Percentiles rank a stretch among this genome's conserved stretches.
Conservation (phyloP, 192 early-diverging fungal species). For the Rhizoclosmatium sp. region DNA sequence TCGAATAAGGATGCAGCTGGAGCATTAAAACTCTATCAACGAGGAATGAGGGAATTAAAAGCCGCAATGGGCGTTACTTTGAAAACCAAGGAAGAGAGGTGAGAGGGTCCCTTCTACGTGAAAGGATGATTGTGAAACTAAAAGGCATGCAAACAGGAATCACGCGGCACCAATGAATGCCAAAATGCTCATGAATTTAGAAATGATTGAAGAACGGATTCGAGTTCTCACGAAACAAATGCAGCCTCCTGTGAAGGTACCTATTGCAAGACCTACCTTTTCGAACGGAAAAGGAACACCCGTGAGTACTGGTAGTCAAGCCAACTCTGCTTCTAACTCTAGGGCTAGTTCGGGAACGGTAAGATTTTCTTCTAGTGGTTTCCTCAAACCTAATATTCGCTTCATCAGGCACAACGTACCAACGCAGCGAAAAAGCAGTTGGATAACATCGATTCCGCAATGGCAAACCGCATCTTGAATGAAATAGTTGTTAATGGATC, state of each 20-base stretch:
- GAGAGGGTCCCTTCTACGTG: too few relatives aligned
- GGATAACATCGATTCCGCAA: slow-evolving; percentile 37
- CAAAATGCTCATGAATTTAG: slow-evolving; percentile 53
- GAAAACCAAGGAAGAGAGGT: not conserved
- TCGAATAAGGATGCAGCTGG: slow-evolving; percentile 4
- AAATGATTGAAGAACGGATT: slow-evolving; percentile 49
- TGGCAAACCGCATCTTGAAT: slow-evolving; percentile 60
- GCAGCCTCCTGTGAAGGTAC: not conserved
- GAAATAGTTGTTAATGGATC: slow-evolving; percentile 59
- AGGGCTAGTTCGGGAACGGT: not conserved
- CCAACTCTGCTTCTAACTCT: not conserved
- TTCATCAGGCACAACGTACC: too few relatives aligned
- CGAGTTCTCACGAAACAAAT: slow-evolving; percentile 41
- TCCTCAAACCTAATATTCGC: too few relatives aligned
- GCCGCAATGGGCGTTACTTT: slow-evolving; percentile 47
- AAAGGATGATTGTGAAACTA: too few relatives aligned
- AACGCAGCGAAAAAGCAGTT: too few relatives aligned
- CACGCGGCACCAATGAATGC: slow-evolving; percentile 47
- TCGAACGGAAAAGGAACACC: not conserved
- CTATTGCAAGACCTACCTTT: not conserved
- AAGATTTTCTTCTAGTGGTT: not conserved
- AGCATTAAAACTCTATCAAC: slow-evolving; percentile 50
- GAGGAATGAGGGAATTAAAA: slow-evolving; percentile 48
- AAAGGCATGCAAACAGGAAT: slow-evolving; percentile 17
- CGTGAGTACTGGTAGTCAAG: not conserved